Percentiles rank a stretch among this genome's conserved stretches.
Evolutionary conservation across 352 stramenopile species (phyloP).

Genomic region (Phytophthora pinifolia): DNA sequence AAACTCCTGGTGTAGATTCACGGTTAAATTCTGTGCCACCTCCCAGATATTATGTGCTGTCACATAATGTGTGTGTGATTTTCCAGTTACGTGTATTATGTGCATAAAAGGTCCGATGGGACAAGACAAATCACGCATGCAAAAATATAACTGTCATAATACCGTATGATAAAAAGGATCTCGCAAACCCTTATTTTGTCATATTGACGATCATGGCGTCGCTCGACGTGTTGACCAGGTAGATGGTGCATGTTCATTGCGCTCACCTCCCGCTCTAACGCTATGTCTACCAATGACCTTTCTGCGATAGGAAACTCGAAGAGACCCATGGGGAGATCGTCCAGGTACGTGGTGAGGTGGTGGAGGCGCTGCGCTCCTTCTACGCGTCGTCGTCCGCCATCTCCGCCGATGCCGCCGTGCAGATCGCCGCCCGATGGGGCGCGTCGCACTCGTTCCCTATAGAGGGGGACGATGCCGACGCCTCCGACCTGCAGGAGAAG

Average conservation of each 20-base stretch:
- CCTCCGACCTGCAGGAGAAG: slow-evolving; percentile 51
- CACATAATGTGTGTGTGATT: no score
- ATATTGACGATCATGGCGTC: slow-evolving; percentile 1
- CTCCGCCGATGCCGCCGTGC: slow-evolving; percentile 61
- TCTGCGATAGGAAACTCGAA: slow-evolving; percentile 53
- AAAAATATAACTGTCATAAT: no score
- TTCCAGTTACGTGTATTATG: no score
- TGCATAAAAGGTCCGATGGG: no score
- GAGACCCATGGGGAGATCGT: slow-evolving; percentile 66
- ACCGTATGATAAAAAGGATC: no score
- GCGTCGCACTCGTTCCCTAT: slow-evolving; percentile 16
- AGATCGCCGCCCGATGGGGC: slow-evolving; percentile 57
- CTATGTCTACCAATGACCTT: not conserved
- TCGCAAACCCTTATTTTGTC: no score
- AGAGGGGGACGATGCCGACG: slow-evolving; percentile 6
- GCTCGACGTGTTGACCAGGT: slow-evolving; percentile 11
- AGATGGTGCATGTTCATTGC: not conserved
- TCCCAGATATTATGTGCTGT: no score
- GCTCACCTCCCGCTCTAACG: not conserved
- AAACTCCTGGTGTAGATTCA: no score
- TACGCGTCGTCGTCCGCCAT: slow-evolving; percentile 59
- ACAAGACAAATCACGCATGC: no score
- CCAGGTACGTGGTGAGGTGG: slow-evolving; percentile 50
- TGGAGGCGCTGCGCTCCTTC: slow-evolving; percentile 62
- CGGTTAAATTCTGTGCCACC: no score